Evolutionary conservation across 768 basidiomycete genomes (phyloP), one percentile per base, ranked within the genome.

Genomic region (Clitopilus passeckerianus): DNA sequence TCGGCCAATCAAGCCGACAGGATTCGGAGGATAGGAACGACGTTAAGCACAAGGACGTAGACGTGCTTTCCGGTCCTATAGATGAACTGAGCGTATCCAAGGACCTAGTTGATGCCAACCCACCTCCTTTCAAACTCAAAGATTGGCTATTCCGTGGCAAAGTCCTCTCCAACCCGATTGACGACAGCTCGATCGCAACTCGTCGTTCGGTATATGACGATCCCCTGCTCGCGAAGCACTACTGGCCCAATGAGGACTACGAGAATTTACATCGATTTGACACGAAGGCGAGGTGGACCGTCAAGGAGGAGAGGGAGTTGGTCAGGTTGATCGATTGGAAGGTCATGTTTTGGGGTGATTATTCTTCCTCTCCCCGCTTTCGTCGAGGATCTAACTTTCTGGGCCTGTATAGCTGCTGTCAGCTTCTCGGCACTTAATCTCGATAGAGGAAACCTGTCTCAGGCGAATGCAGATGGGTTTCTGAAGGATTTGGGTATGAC

Each of bases 181-280:
- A 76, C 59, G 70, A 67, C 9, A 77, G 80, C 56, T 65, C 77
- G 15, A 75, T 74, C 53, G 73, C 81, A 5, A 84, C 84, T n/a
- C 75, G 71, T 30, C 76, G 78, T 6, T 82, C 81, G 1, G 78
- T 83, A 15, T 84, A 75, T 61, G 82, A 84, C 53, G 80, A 85
- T 59, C 78, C 79, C 9, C 64, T 72, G 33, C 69, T 80, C 6
- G 78, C 75, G 0, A 65, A 72, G 18, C 74, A 78, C 56, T 80
- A 79, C 63, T 79, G 75, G 79, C 84, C 84, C 0, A 81, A 77
- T 56, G 60, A 72, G 0, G 71, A 77, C 1, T 84, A 83, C 43
- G 84, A 86, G 67, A 85, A 83, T 63, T 61, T 80, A 7, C 80
- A 81, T 56, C 76, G 85, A 5, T 86, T 87, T 57, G 80, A 87